Percentiles rank a stretch among this genome's conserved stretches.
Conservation (phyloP, 805 yeast genomes). For the Metschnikowia cerradonensis region DNA sequence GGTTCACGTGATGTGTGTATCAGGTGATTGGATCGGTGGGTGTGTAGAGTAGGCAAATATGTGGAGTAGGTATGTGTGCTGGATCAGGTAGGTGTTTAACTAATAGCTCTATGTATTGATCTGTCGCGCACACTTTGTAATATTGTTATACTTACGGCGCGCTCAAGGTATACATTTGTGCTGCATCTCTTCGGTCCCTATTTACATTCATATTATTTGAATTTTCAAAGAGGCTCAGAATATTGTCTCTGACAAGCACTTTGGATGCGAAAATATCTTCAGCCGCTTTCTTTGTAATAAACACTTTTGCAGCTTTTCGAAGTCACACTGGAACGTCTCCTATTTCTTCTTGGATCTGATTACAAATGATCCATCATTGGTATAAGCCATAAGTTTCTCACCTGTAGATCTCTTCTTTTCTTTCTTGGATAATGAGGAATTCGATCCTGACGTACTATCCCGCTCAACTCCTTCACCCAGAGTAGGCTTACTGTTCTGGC, state of each 20-base stretch:
- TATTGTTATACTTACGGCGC: neutral
- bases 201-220: neutral
- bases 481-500: neutral
- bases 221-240: neutral
- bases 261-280: too few species aligned
- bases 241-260: too few species aligned
- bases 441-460: conserved; percentile 4
- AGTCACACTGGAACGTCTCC: too few species aligned
- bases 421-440: conserved; percentile 1
- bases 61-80: too few species aligned
- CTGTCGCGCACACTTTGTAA: neutral
- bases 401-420: conserved; percentile 4
- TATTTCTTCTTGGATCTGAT: conserved; percentile 30
- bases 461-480: conserved; percentile 1
- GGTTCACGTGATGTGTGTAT: too few species aligned
- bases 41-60: too few species aligned
- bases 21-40: too few species aligned
- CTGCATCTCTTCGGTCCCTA: neutral
- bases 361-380: conserved; percentile 37
- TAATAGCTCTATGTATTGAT: neutral
- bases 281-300: too few species aligned
- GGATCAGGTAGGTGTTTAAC: neutral
- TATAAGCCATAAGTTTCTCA: conserved; percentile 40
- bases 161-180: neutral
- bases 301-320: too few species aligned